phyloP scores from a whole-genome alignment of 345 rosid genomes.

The Boechera stricta region DNA sequence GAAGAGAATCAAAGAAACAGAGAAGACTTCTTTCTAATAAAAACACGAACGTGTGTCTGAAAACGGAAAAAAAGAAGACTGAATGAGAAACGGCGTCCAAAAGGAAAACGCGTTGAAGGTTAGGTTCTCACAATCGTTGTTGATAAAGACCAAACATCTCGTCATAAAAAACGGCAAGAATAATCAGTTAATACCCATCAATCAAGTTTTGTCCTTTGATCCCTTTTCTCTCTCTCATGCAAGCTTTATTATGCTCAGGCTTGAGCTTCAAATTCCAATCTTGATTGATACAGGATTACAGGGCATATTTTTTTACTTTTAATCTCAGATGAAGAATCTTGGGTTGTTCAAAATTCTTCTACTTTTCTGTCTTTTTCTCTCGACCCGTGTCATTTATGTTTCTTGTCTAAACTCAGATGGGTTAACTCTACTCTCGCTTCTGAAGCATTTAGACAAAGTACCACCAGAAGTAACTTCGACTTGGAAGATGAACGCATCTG shows the following conservation, averaged over 20 bases:
- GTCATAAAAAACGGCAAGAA: not conserved
- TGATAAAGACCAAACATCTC: constrained; percentile 8
- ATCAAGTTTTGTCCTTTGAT: constrained; percentile 16
- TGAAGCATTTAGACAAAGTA: constrained; percentile 51
- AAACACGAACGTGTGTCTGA: constrained; percentile 34
- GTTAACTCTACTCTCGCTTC: constrained; percentile 57
- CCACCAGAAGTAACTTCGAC: constrained; percentile 52
- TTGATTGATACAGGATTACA: not conserved
- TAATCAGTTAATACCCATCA: constrained; percentile 20
- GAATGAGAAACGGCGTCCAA: constrained; percentile 10
- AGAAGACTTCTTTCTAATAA: constrained; percentile 13
- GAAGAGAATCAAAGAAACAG: constrained; percentile 1
- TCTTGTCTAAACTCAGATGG: constrained; percentile 60
- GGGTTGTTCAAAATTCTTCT: constrained; percentile 1
- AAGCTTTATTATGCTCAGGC: constrained; percentile 1
- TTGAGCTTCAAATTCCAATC: constrained; percentile 1
- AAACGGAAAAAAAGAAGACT: constrained; percentile 6
- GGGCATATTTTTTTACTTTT: constrained; percentile 21
- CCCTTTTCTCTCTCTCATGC: constrained; percentile 10
- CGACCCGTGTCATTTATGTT: constrained; percentile 3
- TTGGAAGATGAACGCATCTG: constrained; percentile 58
- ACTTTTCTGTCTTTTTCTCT: constrained; percentile 32
- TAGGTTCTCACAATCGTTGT: not conserved
- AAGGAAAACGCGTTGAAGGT: constrained; percentile 34
- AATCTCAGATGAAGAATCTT: constrained; percentile 34